A percentile compares a stretch with the other conserved stretches of the same genome.
phyloP scores from a whole-genome alignment of 2,329 filamentous ascomycete species.

The Xenosphaeropsis pyriputrescens region DNA sequence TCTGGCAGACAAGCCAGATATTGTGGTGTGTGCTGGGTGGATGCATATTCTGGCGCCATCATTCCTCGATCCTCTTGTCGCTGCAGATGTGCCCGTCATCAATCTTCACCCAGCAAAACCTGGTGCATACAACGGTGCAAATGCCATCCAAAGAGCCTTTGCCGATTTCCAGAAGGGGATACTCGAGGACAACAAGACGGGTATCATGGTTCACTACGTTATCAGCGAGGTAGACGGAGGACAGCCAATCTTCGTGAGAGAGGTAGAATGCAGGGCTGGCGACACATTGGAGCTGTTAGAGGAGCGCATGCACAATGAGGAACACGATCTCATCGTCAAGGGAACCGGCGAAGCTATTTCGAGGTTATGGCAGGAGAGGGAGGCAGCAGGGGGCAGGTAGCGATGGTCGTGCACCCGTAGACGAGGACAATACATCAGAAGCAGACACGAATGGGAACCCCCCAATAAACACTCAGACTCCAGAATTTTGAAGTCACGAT shows the following conservation, averaged over 20 bases:
- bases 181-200: conserved; percentile 52
- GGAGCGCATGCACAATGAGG: conserved; percentile 57
- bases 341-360: conserved; percentile 42
- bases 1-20: conserved; percentile 31
- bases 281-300: conserved; percentile 53
- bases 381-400: conserved; percentile 3
- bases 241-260: conserved; percentile 51
- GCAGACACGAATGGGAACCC: no score
- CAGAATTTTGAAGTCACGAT: no score
- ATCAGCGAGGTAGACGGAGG: conserved; percentile 70
- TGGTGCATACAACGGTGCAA: conserved; percentile 62
- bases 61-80: conserved; percentile 45
- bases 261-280: conserved; percentile 52
- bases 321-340: conserved; percentile 68
- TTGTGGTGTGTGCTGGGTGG: conserved; percentile 55
- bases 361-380: conserved; percentile 18
- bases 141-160: conserved; percentile 67
- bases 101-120: conserved; percentile 53
- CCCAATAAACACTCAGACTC: no score
- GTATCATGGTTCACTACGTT: conserved; percentile 85
- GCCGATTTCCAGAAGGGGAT: conserved; percentile 50
- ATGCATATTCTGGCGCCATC: conserved; percentile 53
- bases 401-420: no score
- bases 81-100: conserved; percentile 40
- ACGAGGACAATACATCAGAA: no score